Base-by-base conservation (phyloP, 169 alveolate species). In the Eimeria acervulina region DNA sequence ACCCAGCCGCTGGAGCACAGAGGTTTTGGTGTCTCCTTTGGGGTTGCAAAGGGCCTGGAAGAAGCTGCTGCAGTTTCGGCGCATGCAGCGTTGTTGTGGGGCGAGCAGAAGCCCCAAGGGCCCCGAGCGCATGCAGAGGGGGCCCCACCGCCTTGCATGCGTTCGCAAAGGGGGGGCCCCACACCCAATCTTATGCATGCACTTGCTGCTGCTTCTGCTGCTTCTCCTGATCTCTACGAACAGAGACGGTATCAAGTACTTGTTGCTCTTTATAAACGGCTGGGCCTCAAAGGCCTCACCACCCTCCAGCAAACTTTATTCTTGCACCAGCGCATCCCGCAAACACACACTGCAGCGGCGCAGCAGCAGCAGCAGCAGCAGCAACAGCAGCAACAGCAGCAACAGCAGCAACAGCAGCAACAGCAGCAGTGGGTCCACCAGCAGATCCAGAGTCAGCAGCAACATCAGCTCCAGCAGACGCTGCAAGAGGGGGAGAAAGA, bases 11-110 rank as follows among this genome's bases (percentile, higher is more conserved):
- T 36, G 5, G n/a, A 36, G n/a, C 81, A 68, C 38, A 28, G 26
- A 40, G 81, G 81, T 7, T 68, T 68, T 68, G 81, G 81, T 4
- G 81, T 68, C 47, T 68, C 38, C 44, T 68, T 68, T 68, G 81
- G 81, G 33, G 10, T 68, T 2, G 81, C 38, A 8, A 28, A 68
- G 81, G 81, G 21, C 42, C 42, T 68, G 33, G 81, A 68, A 23
- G 81, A 68, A 21, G 15, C 38, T 7, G 44, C 38, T 19, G 81
- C 21, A 8, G 36, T 68, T 36, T 40, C 10, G 12, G 44, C 81
- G 81, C 81, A 31, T 28, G 81, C 81, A 36, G 21, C 1, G 47
- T 40, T 28, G 26, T 13, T 68, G 38, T 31, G 81, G 81, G 44
- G 26, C 42, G 81, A n/a, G 21, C 36, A 21, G 15, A 68, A 28